Base-by-base conservation (phyloP, 768 basidiomycete genomes). In the Mycena crocata region DNA sequence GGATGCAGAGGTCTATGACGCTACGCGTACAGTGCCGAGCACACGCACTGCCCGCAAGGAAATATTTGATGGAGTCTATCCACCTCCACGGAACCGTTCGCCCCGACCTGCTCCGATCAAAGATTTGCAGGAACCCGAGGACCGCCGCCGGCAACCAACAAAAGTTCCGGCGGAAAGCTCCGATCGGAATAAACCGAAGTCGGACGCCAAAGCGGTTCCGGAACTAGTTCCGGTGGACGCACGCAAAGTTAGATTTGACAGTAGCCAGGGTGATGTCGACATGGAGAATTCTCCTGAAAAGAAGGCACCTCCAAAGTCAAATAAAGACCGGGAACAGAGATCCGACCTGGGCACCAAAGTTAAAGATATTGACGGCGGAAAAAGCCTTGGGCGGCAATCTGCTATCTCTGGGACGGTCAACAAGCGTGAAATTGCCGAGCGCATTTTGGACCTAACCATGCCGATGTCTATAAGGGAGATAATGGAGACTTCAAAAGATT, bases 401-500 rank as follows among this genome's bases (percentile, higher is more conserved):
- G 60, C 60, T 15, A 62, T 62, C 9, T 62, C 60, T 1, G 19
- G 23, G 4, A 62, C 60, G 7, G 60, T 62, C 4, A 44, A 62
- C 44, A 49, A 51, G 8, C 32, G 35, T 1, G 39, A 51, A 3
- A 51, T 62, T 19, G 51, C 50, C 1, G 40, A 62, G 24, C 49
- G 60, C 12, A 42, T 62, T 7, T 39, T 62, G 24, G 60, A 62
- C 31, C 31, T 51, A 17, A n/a, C 49, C 31, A 5, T 62, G 7
- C 49, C 37, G 8, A 39, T 62, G 14, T 52, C 49, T 6, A 14
- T 62, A 9, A 6, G 60, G 37, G 60, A 62, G 30, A 31, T 62
- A 8, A 62, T 62, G 60, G 60, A 62, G 15, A 21, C 51, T 4
- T 62, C 60, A 10, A 62, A 62, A 35, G 60, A 62, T 8, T 49